phyloP scores from a whole-genome alignment of 345 rosid species.

The Nasturtium officinale region DNA sequence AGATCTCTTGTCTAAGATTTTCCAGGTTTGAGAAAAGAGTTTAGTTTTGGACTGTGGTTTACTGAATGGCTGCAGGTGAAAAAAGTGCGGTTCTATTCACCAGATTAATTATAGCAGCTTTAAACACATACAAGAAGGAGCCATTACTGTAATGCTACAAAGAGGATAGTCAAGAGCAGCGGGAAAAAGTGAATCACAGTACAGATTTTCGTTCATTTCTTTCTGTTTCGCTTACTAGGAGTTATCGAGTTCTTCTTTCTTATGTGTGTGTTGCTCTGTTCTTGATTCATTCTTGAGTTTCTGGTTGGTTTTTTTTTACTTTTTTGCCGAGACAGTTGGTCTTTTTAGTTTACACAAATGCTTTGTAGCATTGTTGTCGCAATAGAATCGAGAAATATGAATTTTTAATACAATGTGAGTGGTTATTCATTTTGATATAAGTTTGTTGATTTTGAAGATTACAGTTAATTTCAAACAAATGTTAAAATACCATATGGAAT shows the following conservation, averaged over 20 bases:
- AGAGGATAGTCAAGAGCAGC: conserved; percentile 20
- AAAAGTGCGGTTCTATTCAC: background rate
- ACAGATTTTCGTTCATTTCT: conserved; percentile 36
- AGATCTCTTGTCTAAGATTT: conserved; percentile 10
- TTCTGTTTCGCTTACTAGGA: conserved; percentile 19
- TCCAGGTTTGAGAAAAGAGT: conserved; percentile 16
- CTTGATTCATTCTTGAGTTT: conserved; percentile 13
- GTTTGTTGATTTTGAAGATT: background rate
- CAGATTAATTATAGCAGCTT: conserved; percentile 29
- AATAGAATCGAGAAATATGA: background rate
- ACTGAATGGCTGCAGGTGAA: conserved; percentile 27
- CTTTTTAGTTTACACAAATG: conserved; percentile 28
- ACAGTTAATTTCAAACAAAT: background rate
- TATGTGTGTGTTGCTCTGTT: conserved; percentile 1
- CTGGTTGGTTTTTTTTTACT: background rate
- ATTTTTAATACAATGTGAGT: background rate
- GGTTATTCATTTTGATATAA: background rate
- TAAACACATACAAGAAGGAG: background rate
- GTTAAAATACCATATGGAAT: background rate
- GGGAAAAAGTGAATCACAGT: conserved; percentile 31
- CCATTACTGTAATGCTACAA: conserved; percentile 23
- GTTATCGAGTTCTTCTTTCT: conserved; percentile 11
- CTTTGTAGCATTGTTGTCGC: conserved; percentile 20
- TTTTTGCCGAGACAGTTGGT: background rate
- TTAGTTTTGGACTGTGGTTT: conserved; percentile 17